Base-by-base conservation (phyloP, 768 basidiomycete species). In the Tylopilus intermedius region DNA sequence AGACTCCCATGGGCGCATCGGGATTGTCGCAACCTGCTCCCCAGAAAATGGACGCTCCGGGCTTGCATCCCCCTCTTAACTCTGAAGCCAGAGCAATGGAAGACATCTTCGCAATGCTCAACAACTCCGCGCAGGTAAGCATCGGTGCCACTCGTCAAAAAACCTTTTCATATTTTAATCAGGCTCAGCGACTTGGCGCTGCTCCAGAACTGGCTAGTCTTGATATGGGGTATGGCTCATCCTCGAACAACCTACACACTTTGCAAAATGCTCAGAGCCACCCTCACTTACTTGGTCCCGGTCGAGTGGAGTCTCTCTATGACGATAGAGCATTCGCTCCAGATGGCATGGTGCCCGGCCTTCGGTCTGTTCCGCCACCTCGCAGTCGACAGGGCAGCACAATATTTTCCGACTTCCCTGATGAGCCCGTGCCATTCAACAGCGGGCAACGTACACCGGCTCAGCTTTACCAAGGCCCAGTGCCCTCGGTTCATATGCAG, bases 261-360 rank as follows among this genome's bases (percentile, higher is more conserved):
- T 52, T 71, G 21, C 79, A 75, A 50, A 76, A 72, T 44, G 71
- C 74, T 47, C 74, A 73, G 15, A 72, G 75, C 29, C 69, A 75
- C 24, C 68, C 72, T 24, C 63, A 71, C n/a, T 58, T 67, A 6
- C 68, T 71, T 14, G 72, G 68, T 47, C 76, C 72, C 11, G 35
- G 61, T 58, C 83, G 84, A 22, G 71, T 85, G 38, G 88, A 90
- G 39, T 67, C 86, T 3, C 65, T 89, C 30, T 88, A 88, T 62
- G 86, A 91, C 48, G 88, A 88, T 60, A 78, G 88, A 56, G 81
- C 77, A 59, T 92, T 92, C 59, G 79, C 88, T 24, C 87, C 90
- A 9, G 88, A 92, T 69, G 87, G 86, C 27, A 82, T 92, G 80
- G 90, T 92, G 14, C 89, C 90, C 24, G 90, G 89, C 8, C 76